phyloP scores from a whole-genome alignment of 2,329 filamentous ascomycete species.

The Cercospora berteroae region DNA sequence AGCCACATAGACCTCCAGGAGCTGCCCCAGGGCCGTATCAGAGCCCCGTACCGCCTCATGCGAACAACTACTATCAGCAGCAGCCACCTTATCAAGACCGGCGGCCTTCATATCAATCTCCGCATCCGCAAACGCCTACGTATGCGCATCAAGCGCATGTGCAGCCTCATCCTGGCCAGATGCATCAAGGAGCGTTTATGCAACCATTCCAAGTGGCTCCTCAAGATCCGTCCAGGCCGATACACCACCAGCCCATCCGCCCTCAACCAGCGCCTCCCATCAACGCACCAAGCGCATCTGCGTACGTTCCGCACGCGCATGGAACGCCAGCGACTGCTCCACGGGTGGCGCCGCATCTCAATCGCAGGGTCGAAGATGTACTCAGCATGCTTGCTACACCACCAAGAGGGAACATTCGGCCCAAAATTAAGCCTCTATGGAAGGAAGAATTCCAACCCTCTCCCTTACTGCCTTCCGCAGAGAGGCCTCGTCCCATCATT shows the following conservation, averaged over 20 bases:
- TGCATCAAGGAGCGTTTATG: slow-evolving; percentile 43
- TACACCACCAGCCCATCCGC: slow-evolving; percentile 24
- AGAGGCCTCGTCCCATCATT: slow-evolving; percentile 31
- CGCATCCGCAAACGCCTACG: slow-evolving; percentile 32
- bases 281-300: slow-evolving; percentile 11
- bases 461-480: slow-evolving; percentile 19
- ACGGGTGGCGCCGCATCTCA: slow-evolving; percentile 21
- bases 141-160: slow-evolving; percentile 37
- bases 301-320: slow-evolving; percentile 21
- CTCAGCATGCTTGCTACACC: slow-evolving; percentile 34
- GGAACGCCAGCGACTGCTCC: slow-evolving; percentile 30
- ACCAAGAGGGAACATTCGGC: slow-evolving; percentile 12
- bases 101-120: slow-evolving; percentile 32
- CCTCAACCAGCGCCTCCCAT: slow-evolving; percentile 17
- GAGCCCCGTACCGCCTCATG: slow-evolving; percentile 30
- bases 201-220: slow-evolving; percentile 49
- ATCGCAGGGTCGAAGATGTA: slow-evolving; percentile 27
- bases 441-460: slow-evolving; percentile 32
- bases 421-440: slow-evolving; percentile 29
- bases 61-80: slow-evolving; percentile 35
- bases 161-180: slow-evolving; percentile 15
- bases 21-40: slow-evolving; percentile 25
- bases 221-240: slow-evolving; percentile 41
- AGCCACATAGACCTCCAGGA: slow-evolving; percentile 19
- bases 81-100: slow-evolving; percentile 29